Percentiles rank a stretch among this genome's conserved stretches.
These are phyloP conservation scores for Fragaria nilgerrensis DNA, from an alignment of 306 rosid genomes.

Conservation along the genomic window DNA sequence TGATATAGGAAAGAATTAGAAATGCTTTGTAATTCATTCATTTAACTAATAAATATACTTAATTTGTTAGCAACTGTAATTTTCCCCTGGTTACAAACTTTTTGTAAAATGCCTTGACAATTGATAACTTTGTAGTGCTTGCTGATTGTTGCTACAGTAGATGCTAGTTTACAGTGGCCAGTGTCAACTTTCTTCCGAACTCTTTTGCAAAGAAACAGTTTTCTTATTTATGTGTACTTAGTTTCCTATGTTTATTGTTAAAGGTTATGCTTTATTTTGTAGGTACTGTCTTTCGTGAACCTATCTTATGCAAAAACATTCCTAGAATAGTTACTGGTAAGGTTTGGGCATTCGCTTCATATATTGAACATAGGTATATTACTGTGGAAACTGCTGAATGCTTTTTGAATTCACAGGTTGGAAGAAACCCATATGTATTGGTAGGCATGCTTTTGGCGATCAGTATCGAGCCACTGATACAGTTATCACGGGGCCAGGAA, in stretches of 20 bases:
- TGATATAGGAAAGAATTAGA: background rate
- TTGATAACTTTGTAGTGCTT: background rate
- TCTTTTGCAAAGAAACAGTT: background rate
- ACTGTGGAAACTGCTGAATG: constrained; percentile 27
- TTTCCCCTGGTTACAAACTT: background rate
- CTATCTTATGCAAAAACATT: constrained; percentile 78
- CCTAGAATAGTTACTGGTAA: constrained; percentile 80
- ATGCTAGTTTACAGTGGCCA: background rate
- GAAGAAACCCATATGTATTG: constrained; percentile 97
- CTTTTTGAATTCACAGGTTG: constrained; percentile 66
- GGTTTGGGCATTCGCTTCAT: constrained; percentile 19
- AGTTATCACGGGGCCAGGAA: constrained; percentile 73
- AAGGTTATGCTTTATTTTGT: constrained; percentile 4
- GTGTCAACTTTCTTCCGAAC: background rate
- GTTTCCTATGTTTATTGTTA: background rate
- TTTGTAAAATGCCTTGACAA: background rate
- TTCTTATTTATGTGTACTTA: background rate
- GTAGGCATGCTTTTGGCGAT: constrained; percentile 99
- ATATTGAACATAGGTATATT: constrained; percentile 20
- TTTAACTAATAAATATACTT: background rate
- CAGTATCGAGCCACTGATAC: constrained; percentile 96
- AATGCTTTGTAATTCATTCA: background rate
- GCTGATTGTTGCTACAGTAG: background rate
- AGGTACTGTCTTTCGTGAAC: constrained; percentile 98
- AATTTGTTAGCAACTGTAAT: background rate